These are phyloP conservation scores for Tardiomyces depauwii DNA, from an alignment of 1,139 yeast species.

Conservation along the genomic window DNA sequence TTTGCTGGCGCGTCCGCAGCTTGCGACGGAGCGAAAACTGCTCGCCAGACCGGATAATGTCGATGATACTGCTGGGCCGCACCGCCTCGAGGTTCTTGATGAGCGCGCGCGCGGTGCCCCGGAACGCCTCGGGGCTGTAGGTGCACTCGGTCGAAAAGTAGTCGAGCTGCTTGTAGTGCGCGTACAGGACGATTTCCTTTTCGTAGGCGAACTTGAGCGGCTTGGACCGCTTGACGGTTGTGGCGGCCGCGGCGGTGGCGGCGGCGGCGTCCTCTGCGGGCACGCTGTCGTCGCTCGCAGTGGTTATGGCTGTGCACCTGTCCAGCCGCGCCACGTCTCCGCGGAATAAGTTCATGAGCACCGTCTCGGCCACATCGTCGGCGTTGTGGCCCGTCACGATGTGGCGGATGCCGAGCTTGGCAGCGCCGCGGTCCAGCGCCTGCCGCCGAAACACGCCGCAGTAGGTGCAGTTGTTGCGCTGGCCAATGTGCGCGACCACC, in stretches of 20 bases:
- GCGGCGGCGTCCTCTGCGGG: too few species aligned
- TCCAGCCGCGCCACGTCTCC: conserved; percentile 96
- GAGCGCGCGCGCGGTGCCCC: conserved; percentile 93
- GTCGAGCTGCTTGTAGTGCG: conserved; percentile 90
- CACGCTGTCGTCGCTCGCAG: conserved; percentile 37
- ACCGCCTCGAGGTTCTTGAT: conserved; percentile 84
- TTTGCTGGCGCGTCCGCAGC: conserved; percentile 16
- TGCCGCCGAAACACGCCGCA: conserved; percentile 97
- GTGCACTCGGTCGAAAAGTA: conserved; percentile 97
- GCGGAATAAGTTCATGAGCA: conserved; percentile 81
- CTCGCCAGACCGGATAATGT: conserved; percentile 91
- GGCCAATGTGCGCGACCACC: conserved; percentile 90
- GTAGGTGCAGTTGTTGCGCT: conserved; percentile 90
- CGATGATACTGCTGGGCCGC: conserved; percentile 88
- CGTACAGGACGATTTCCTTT: conserved; percentile 93
- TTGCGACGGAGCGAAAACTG: conserved; percentile 57
- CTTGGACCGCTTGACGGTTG: conserved; percentile 63
- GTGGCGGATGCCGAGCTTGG: conserved; percentile 74
- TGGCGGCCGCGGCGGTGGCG: conserved; percentile 32
- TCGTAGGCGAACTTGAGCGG: conserved; percentile 95
- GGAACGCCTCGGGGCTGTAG: conserved; percentile 95
- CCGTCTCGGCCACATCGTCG: conserved; percentile 98
- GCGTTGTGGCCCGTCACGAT: conserved; percentile 99
- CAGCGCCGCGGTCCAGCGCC: conserved; percentile 93
- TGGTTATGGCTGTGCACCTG: conserved; percentile 78